Evolutionary conservation across 805 yeast species (phyloP).

Genomic region (Kuraishia ogatae): DNA sequence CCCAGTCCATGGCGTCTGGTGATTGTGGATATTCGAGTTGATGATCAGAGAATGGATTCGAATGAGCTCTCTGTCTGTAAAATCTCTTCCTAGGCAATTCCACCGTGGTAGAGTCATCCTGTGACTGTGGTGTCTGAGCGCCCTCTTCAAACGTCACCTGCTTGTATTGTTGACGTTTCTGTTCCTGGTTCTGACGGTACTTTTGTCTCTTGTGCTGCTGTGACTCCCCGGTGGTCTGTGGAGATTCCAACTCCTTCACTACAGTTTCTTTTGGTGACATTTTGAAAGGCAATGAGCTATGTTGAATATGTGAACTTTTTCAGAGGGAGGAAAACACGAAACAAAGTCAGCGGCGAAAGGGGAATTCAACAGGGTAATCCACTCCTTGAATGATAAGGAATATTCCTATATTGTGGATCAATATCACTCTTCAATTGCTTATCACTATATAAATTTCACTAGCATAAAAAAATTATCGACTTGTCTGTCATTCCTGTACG

Average conservation of each 20-base stretch:
- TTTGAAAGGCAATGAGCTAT: background rate
- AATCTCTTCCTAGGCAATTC: constrained; percentile 77
- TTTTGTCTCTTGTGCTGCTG: constrained; percentile 30
- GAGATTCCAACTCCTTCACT: background rate
- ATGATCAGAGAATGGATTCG: constrained; percentile 96
- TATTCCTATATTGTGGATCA: background rate
- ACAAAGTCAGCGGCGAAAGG: no score
- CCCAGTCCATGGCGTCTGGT: constrained; percentile 88
- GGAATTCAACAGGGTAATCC: no score
- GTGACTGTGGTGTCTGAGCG: constrained; percentile 10
- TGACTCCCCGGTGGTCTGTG: background rate
- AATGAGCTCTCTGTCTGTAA: constrained; percentile 95
- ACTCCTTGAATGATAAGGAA: no score
- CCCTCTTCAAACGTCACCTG: constrained; percentile 32
- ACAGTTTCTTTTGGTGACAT: background rate
- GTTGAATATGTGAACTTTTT: no score
- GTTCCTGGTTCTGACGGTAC: constrained; percentile 40
- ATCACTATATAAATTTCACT: background rate
- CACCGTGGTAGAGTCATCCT: constrained; percentile 11
- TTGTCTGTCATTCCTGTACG: background rate
- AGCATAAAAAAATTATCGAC: background rate
- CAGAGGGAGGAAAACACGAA: no score
- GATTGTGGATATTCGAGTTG: constrained; percentile 76
- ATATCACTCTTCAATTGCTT: background rate
- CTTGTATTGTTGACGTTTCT: constrained; percentile 33